Conservation (phyloP, 2,329 filamentous ascomycete species). For the Paramyrothecium roridum region DNA sequence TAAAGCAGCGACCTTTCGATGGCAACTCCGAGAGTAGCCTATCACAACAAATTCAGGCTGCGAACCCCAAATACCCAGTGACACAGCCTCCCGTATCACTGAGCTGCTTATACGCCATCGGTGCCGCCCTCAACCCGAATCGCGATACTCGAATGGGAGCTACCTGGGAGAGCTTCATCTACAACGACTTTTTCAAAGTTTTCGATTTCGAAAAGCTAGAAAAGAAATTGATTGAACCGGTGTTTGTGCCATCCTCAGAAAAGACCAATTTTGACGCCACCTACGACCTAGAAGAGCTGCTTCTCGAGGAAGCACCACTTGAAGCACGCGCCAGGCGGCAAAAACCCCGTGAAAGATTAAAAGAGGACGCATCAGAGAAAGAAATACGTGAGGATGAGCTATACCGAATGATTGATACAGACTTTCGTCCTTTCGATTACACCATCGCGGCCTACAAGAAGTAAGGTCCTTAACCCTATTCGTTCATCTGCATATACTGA, state of each 20-base stretch:
- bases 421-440: constrained; percentile 96
- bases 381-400: constrained; percentile 94
- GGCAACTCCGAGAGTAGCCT: constrained; percentile 81
- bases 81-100: constrained; percentile 88
- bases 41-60: constrained; percentile 75
- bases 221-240: constrained; percentile 81
- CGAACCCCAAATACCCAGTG: constrained; percentile 82
- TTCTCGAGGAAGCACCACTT: constrained; percentile 90
- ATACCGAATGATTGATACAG: constrained; percentile 88
- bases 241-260: constrained; percentile 90
- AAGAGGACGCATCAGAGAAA: constrained; percentile 91
- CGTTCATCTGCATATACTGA: constrained; percentile 11
- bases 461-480: constrained; percentile 38
- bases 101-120: constrained; percentile 84
- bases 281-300: constrained; percentile 90
- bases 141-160: constrained; percentile 79
- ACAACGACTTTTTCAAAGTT: constrained; percentile 83
- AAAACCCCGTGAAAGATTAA: constrained; percentile 86
- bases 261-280: constrained; percentile 99
- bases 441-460: constrained; percentile 76
- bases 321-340: constrained; percentile 90
- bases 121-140: constrained; percentile 77
- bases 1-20: constrained; percentile 78
- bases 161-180: constrained; percentile 79
- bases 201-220: constrained; percentile 85